A percentile compares a stretch with the other conserved stretches of the same genome.
phyloP scores from a whole-genome alignment of 2,329 filamentous ascomycete genomes.

The Pyrenochaeta sp. region DNA sequence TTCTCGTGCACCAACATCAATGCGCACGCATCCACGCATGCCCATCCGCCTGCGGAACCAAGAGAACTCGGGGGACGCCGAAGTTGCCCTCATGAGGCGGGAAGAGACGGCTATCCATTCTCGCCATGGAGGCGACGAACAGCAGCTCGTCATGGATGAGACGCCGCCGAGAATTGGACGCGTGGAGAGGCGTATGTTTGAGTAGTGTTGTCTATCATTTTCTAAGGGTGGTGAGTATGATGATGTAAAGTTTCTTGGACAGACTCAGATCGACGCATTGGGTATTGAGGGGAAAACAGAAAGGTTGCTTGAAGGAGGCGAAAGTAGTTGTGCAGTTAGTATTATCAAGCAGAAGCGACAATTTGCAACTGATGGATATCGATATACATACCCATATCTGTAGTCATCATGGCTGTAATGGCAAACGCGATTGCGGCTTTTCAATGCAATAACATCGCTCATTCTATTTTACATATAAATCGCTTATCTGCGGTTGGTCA shows the following conservation, averaged over 20 bases:
- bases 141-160: slow-evolving; percentile 43
- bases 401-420: no score
- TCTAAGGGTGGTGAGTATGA: not conserved
- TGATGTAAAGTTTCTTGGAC: not conserved
- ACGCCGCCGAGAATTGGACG: slow-evolving; percentile 47
- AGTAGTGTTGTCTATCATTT: not conserved
- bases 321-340: no score
- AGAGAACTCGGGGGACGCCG: slow-evolving; percentile 43
- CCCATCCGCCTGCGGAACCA: slow-evolving; percentile 38
- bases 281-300: not conserved
- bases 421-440: no score
- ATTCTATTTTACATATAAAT: no score
- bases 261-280: not conserved
- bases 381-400: no score
- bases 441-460: no score
- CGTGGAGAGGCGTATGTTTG: slow-evolving; percentile 37
- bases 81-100: slow-evolving; percentile 35
- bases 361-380: no score
- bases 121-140: slow-evolving; percentile 32
- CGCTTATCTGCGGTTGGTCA: no score
- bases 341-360: no score
- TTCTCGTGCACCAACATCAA: slow-evolving; percentile 1
- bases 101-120: slow-evolving; percentile 29
- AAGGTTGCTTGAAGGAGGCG: no score
- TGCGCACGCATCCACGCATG: slow-evolving; percentile 21